Evolutionary conservation across 192 early-diverging fungal species (phyloP).

Genomic region (Cetraspora pellucida): DNA sequence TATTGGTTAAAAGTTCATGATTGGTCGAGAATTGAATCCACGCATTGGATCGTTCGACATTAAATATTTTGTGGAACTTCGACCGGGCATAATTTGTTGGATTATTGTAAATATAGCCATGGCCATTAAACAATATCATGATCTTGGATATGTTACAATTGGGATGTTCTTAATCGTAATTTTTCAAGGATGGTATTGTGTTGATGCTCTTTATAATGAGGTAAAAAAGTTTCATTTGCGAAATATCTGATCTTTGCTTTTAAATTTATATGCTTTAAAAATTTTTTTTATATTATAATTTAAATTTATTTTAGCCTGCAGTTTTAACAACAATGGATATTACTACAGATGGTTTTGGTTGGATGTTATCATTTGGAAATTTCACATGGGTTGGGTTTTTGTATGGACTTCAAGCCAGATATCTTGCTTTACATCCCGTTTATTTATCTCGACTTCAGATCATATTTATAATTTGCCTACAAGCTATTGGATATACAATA

Average conservation of each 20-base stretch:
- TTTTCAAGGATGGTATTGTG: constrained; percentile 81
- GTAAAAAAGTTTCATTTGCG: neutral
- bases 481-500: constrained; percentile 75
- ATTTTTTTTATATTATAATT: neutral
- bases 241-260: too few species aligned
- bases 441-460: too few species aligned
- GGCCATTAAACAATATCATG: constrained; percentile 74
- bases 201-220: constrained; percentile 73
- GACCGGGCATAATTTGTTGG: constrained; percentile 94
- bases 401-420: constrained; percentile 87
- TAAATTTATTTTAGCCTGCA: constrained; percentile 53
- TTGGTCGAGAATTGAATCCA: constrained; percentile 96
- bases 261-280: constrained; percentile 58
- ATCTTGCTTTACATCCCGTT: constrained; percentile 59
- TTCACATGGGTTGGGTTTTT: constrained; percentile 91
- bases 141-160: constrained; percentile 68
- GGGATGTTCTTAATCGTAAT: constrained; percentile 75
- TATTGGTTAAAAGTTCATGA: constrained; percentile 66
- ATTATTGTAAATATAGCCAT: constrained; percentile 75
- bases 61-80: constrained; percentile 92
- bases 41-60: constrained; percentile 82
- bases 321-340: constrained; percentile 98
- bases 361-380: constrained; percentile 79
- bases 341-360: constrained; percentile 96
- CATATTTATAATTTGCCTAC: constrained; percentile 51